phyloP scores from a whole-genome alignment of 352 stramenopile genomes.

The Phytopythium oedochilum region DNA sequence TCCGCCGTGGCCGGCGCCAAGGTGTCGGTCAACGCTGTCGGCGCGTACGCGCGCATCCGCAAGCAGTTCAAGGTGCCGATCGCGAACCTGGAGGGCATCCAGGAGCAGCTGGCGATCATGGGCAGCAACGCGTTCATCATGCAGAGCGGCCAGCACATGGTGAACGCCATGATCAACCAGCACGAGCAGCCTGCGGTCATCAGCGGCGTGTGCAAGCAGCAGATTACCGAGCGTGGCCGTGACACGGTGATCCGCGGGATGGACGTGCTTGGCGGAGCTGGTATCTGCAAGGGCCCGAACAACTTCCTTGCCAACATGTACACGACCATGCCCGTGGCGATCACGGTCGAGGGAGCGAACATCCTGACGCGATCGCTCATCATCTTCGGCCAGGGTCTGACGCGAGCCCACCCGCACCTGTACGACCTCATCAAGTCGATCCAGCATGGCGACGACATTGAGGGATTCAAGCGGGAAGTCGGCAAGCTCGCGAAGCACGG shows the following conservation, averaged over 20 bases:
- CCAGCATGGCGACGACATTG: conserved; percentile 92
- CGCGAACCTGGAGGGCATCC: conserved; percentile 96
- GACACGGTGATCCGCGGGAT: conserved; percentile 96
- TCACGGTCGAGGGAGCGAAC: conserved; percentile 98
- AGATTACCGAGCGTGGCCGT: conserved; percentile 95
- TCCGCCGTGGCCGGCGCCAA: conserved; percentile 91
- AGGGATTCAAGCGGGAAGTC: conserved; percentile 93
- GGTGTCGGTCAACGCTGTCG: conserved; percentile 90
- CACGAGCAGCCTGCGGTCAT: conserved; percentile 98
- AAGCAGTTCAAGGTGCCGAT: conserved; percentile 99
- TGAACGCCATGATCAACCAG: conserved; percentile 99
- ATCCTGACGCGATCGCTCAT: conserved; percentile 97
- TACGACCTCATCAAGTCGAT: conserved; percentile 97
- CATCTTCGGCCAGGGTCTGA: conserved; percentile 98
- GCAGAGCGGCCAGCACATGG: conserved; percentile 94
- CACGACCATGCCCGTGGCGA: conserved; percentile 95
- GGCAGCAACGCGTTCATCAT: conserved; percentile 93
- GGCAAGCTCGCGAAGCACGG: conserved; percentile 94
- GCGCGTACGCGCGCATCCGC: conserved; percentile 94
- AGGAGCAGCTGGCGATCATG: conserved; percentile 95
- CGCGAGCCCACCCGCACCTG: conserved; percentile 96
- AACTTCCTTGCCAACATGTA: conserved; percentile 97
- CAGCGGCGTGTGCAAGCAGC: conserved; percentile 98
- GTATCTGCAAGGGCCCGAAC: conserved; percentile 96
- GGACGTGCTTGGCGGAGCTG: conserved; percentile 96